A percentile compares a stretch with the other conserved stretches of the same genome.
Conservation (phyloP, 108 stramenopile genomes). For the Nitzschia inconspicua region DNA sequence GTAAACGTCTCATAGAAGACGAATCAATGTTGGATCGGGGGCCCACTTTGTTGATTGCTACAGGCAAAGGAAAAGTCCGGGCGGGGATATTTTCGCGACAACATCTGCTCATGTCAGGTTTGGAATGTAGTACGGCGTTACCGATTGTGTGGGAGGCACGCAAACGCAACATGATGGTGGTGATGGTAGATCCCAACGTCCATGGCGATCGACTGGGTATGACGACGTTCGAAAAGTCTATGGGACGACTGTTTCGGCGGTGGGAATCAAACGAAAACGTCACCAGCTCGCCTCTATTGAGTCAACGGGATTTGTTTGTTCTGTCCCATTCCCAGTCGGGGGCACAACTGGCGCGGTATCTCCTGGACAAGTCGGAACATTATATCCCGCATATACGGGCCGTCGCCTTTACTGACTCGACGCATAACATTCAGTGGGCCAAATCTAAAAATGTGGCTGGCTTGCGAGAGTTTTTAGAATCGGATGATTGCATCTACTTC, state of each 20-base stretch:
- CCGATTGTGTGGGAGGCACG: conserved; percentile 59
- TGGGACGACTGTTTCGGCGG: conserved; percentile 42
- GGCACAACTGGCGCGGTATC: conserved; percentile 60
- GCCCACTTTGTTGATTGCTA: conserved; percentile 55
- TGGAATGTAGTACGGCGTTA: conserved; percentile 68
- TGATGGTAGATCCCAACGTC: conserved; percentile 76
- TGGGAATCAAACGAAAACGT: conserved; percentile 7
- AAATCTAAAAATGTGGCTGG: conserved; percentile 8
- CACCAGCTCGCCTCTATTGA: neutral
- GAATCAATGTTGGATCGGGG: conserved; percentile 9
- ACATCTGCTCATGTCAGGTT: conserved; percentile 57
- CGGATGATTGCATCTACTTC: conserved; percentile 42
- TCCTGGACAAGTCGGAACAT: conserved; percentile 45
- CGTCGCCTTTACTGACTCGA: conserved; percentile 82
- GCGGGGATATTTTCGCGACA: conserved; percentile 73
- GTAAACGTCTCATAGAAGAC: conserved; percentile 14
- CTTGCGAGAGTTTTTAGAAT: conserved; percentile 27
- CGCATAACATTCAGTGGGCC: conserved; percentile 84
- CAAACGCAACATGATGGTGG: conserved; percentile 56
- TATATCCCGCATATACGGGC: conserved; percentile 66
- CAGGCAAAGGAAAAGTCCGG: conserved; percentile 76
- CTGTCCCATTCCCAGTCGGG: conserved; percentile 74
- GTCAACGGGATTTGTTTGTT: conserved; percentile 42
- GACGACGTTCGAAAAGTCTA: conserved; percentile 50
- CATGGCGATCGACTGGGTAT: conserved; percentile 58